Evolutionary conservation across 75 land plant genomes (phyloP).

Genomic region (Pseudotsuga menziesii): DNA sequence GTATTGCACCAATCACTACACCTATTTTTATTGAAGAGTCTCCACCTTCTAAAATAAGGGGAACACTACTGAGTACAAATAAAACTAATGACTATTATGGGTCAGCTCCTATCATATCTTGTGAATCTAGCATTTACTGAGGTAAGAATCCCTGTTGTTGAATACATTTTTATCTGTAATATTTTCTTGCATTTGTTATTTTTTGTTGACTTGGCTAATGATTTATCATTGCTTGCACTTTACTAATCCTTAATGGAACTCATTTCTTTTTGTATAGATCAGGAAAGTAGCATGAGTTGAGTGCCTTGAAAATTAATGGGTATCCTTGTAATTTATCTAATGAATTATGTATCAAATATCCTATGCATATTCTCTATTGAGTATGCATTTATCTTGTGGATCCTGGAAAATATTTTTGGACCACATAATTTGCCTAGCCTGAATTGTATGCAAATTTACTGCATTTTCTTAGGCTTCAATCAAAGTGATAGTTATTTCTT

Average conservation of each 20-base stretch:
- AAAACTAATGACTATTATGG: slow-evolving; percentile 82
- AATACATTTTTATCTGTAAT: neutral
- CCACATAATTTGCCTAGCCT: neutral
- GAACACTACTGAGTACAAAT: slow-evolving; percentile 72
- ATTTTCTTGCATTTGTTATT: too few relatives aligned
- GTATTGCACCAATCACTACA: slow-evolving; percentile 84
- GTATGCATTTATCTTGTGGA: neutral
- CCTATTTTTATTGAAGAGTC: slow-evolving; percentile 86
- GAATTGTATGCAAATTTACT: too few relatives aligned
- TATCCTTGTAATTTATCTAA: neutral
- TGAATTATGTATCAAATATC: neutral
- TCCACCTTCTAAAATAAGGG: slow-evolving; percentile 76
- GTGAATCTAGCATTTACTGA: slow-evolving; percentile 83
- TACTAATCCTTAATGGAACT: too few relatives aligned
- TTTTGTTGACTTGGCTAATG: neutral
- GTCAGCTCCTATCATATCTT: slow-evolving; percentile 82
- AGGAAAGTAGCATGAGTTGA: neutral
- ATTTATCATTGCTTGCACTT: neutral
- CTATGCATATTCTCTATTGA: too few relatives aligned
- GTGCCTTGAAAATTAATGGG: neutral
- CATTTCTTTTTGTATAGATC: too few relatives aligned
- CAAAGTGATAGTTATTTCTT: neutral
- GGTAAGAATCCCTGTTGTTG: slow-evolving; percentile 29
- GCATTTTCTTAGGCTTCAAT: neutral
- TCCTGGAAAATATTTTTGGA: neutral